phyloP scores from a whole-genome alignment of 495 filamentous ascomycete genomes.

The Astrothelium subdiscretum region DNA sequence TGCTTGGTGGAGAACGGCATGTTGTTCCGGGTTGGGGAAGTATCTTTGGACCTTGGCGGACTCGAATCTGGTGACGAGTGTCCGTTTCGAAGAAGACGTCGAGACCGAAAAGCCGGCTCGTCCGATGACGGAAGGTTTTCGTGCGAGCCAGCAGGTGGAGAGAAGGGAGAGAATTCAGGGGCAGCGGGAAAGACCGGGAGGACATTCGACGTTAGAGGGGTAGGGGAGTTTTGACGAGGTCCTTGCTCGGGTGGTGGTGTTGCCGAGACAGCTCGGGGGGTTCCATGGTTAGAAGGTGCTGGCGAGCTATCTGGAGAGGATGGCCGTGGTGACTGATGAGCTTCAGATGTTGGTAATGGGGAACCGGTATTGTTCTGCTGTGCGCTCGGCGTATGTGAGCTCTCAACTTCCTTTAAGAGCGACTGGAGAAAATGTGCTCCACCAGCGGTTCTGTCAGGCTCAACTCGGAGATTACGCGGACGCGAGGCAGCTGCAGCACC shows the following conservation, averaged over 20 bases:
- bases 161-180: conserved; percentile 49
- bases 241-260: conserved; percentile 60
- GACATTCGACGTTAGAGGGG: conserved; percentile 54
- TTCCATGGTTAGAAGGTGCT: conserved; percentile 51
- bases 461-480: conserved; percentile 17
- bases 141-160: conserved; percentile 39
- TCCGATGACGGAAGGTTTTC: background rate
- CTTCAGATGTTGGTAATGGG: background rate
- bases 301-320: conserved; percentile 70
- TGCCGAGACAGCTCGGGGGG: conserved; percentile 54
- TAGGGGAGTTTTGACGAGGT: conserved; percentile 53
- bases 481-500: conserved; percentile 16
- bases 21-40: conserved; percentile 26
- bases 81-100: background rate
- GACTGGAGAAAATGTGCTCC: conserved; percentile 66
- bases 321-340: conserved; percentile 36
- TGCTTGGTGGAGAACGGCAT: conserved; percentile 65
- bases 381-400: conserved; percentile 34
- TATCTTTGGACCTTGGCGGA: conserved; percentile 13
- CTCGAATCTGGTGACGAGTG: background rate
- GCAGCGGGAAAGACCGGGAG: conserved; percentile 47
- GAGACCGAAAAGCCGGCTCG: background rate
- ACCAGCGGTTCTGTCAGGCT: conserved; percentile 25
- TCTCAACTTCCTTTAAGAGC: conserved; percentile 76
- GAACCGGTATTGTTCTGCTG: conserved; percentile 9